Base-by-base conservation (phyloP, 2,329 filamentous ascomycete species). In the Ophiostoma quercus region DNA sequence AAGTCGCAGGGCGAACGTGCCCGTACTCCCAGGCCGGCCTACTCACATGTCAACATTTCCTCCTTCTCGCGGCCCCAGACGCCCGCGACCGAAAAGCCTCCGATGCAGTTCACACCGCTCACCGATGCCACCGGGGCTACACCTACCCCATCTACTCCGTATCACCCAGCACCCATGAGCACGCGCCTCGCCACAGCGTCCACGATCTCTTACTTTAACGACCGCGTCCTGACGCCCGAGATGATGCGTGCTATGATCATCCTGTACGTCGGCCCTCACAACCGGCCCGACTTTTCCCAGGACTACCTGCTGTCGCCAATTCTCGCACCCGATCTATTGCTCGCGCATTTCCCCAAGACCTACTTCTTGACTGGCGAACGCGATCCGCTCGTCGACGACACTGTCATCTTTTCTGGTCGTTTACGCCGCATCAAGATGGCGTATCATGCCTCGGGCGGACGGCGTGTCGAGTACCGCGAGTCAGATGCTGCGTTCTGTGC, bases 191-290 rank as follows among this genome's bases (percentile, higher is more conserved):
- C 94, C 19, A 96, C 94, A 77, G 94, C 92, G 0, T 94, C 90
- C n/a, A 96, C 97, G 88, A 96, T 99, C 47, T 97, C 94, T 0
- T 98, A 98, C 80, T 96, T 97, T 79, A 95, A 96, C 78, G 95
- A 99, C 78, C 90, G 95, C 37, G 91, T 99, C 37, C 84, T 99
- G 16, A 94, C 92, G 0, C 94, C 95, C 0, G 95, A 99, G 79
- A 97, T 98, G 92, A 97, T 98, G 90, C 91, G 95, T 41, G 92
- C 94, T 73, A 98, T 99, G 94, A 97, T 99, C 74, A 96, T 99
- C 74, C 84, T 99, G 3, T 99, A 99, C 78, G 91, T 99, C 69
- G 95, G 95, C 0, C 93, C 94, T 0, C 91, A 97, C 77, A 92
- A 95, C 78, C 90, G 94, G 0, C 95, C 95, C 0, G 93, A 98